Evolutionary conservation across 2,329 filamentous ascomycete genomes (phyloP).

Genomic region (Colletotrichum sp.): DNA sequence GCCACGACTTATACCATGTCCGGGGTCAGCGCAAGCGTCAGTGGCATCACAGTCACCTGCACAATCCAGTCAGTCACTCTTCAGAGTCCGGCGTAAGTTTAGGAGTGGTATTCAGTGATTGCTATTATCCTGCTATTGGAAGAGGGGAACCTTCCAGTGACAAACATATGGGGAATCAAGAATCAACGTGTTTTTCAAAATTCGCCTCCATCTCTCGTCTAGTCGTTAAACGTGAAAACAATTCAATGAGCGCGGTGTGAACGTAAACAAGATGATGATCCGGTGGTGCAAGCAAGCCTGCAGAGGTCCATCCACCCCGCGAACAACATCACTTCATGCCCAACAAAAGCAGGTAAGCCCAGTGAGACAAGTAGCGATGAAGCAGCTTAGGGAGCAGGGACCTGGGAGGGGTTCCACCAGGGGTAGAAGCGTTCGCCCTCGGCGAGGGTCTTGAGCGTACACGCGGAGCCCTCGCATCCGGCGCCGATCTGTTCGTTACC

Average conservation of each 20-base stretch:
- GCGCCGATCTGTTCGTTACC: conserved; percentile 24
- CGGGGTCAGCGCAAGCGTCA: neutral
- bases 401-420: conserved; percentile 25
- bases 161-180: neutral
- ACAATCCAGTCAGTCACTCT: neutral
- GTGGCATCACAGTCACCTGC: neutral
- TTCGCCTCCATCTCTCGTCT: neutral
- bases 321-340: neutral
- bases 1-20: neutral
- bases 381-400: conserved; percentile 10
- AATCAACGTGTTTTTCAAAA: neutral
- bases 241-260: neutral
- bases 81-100: neutral
- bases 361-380: conserved; percentile 5
- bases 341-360: conserved; percentile 1
- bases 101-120: neutral
- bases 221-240: neutral
- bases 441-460: conserved; percentile 24
- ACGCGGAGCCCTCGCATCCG: conserved; percentile 28
- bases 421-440: conserved; percentile 43
- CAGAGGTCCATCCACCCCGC: neutral
- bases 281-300: neutral
- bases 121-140: neutral
- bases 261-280: neutral
- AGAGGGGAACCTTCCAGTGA: neutral